A percentile compares a stretch with the other conserved stretches of the same genome.
These are phyloP conservation scores for Curvularia sp. DNA, from an alignment of 2,329 filamentous ascomycete genomes.

Conservation along the genomic window DNA sequence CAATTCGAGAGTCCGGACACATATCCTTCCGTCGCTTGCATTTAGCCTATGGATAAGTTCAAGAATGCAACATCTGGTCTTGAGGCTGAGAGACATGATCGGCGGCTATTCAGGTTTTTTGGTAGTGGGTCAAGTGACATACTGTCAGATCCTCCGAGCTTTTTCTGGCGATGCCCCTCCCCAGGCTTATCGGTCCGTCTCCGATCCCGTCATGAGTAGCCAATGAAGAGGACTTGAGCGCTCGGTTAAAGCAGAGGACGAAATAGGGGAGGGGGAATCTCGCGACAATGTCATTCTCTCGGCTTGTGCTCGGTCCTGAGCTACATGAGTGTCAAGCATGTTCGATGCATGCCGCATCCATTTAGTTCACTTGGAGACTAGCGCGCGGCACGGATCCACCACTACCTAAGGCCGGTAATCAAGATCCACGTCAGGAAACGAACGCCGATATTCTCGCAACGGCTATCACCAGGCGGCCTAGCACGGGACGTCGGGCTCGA, in stretches of 20 bases:
- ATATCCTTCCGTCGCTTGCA: background rate
- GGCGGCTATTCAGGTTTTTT: background rate
- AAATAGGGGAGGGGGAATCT: background rate
- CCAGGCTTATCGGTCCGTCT: background rate
- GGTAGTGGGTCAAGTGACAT: background rate
- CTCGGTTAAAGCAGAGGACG: background rate
- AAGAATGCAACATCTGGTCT: background rate
- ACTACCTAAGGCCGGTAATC: background rate
- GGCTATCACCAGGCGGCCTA: background rate
- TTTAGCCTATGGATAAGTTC: constrained; percentile 3
- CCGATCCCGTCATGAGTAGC: background rate
- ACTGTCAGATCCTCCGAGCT: constrained; percentile 1
- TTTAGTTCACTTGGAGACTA: background rate
- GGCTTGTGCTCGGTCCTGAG: background rate
- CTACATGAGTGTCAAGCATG: background rate
- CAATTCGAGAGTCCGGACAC: background rate
- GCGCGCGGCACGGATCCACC: constrained; percentile 7
- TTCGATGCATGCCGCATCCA: no score
- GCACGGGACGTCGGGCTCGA: background rate
- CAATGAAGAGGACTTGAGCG: background rate
- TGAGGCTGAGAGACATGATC: constrained; percentile 1
- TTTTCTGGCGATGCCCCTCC: background rate
- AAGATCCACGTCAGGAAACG: background rate
- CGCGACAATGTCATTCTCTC: background rate
- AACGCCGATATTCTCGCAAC: background rate